These are phyloP conservation scores for Santalum album DNA, from an alignment of 164 flowering plant genomes.

Conservation along the genomic window DNA sequence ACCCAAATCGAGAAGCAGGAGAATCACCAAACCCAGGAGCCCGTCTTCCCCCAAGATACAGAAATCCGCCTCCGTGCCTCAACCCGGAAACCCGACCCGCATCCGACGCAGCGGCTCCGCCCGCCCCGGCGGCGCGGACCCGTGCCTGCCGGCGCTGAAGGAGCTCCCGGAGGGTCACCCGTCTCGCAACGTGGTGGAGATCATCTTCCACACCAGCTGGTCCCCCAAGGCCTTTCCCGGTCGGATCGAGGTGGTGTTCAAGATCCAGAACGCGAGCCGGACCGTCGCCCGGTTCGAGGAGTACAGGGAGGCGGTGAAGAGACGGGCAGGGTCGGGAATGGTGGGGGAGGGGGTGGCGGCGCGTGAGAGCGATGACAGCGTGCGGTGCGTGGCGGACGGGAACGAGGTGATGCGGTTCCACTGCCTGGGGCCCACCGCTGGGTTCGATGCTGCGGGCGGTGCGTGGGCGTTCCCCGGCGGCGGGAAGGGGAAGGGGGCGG, in stretches of 20 bases:
- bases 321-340: constrained; percentile 27
- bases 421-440: constrained; percentile 54
- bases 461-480: constrained; percentile 35
- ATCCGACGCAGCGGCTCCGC: constrained; percentile 12
- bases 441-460: constrained; percentile 27
- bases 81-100: constrained; percentile 9
- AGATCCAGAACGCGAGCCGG: constrained; percentile 54
- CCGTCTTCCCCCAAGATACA: background rate
- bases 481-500: constrained; percentile 30
- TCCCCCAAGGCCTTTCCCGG: constrained; percentile 50
- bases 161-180: constrained; percentile 83
- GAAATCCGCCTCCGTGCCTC: constrained; percentile 8
- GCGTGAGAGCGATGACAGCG: constrained; percentile 34
- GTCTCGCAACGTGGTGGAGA: constrained; percentile 89
- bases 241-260: constrained; percentile 77
- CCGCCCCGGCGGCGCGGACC: constrained; percentile 20
- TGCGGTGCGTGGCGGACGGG: constrained; percentile 87
- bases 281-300: constrained; percentile 81
- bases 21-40: constrained; percentile 5
- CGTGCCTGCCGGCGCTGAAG: constrained; percentile 50
- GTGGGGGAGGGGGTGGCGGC: background rate
- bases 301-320: constrained; percentile 62
- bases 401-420: constrained; percentile 93
- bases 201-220: constrained; percentile 92
- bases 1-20: constrained; percentile 9